Conservation (phyloP, 345 rosid genomes). For the Litchi chinensis region DNA sequence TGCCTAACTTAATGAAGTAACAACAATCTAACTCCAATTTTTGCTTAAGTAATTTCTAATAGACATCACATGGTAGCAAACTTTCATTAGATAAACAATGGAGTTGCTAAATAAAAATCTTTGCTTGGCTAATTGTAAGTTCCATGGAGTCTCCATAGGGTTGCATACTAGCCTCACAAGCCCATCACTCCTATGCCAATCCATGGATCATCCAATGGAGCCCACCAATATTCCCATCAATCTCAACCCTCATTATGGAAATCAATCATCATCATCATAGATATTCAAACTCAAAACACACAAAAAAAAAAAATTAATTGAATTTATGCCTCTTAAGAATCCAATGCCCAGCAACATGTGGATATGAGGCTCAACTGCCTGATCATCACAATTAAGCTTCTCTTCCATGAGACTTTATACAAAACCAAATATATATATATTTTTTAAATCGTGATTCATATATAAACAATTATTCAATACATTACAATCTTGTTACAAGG, state of each 20-base stretch:
- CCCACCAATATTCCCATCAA: conserved; percentile 28
- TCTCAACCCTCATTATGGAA: conserved; percentile 26
- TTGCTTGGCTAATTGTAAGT: background rate
- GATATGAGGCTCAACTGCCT: conserved; percentile 11
- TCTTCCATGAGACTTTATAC: too few relatives aligned
- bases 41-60: background rate
- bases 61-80: background rate
- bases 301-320: background rate
- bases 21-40: background rate
- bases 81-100: background rate
- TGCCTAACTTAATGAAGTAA: conserved; percentile 4
- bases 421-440: background rate
- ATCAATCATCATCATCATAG: background rate
- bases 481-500: background rate
- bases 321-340: conserved; percentile 34
- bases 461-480: background rate
- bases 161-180: conserved; percentile 14
- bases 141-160: background rate
- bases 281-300: background rate
- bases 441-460: background rate
- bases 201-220: background rate
- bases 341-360: conserved; percentile 39
- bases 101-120: background rate
- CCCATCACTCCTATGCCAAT: conserved; percentile 17
- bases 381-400: background rate